Evolutionary conservation across 2,329 filamentous ascomycete genomes (phyloP).

Genomic region (Claviceps africana): DNA sequence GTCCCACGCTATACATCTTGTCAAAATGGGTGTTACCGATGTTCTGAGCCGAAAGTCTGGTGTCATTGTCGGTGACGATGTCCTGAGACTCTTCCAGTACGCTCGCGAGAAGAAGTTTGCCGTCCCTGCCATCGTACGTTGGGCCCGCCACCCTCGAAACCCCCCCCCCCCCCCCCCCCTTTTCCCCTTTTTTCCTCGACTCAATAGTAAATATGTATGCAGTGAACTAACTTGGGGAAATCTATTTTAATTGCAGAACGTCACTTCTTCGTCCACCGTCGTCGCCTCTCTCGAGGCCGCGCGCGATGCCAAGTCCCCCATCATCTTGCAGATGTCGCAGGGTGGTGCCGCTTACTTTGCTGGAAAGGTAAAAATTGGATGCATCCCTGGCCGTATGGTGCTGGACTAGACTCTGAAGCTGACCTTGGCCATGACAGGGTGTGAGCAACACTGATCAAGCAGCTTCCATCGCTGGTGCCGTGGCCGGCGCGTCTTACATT

Average conservation of each 20-base stretch:
- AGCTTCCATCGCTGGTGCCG: slow-evolving; percentile 74
- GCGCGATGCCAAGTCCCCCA: slow-evolving; percentile 76
- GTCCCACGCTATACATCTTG: slow-evolving; percentile 1
- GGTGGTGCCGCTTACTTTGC: slow-evolving; percentile 89
- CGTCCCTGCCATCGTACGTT: slow-evolving; percentile 58
- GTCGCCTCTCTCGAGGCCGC: slow-evolving; percentile 89
- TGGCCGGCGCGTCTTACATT: slow-evolving; percentile 89
- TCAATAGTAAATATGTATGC: slow-evolving; percentile 1
- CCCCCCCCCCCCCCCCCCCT: no score
- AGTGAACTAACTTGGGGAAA: neutral
- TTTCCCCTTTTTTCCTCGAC: no score
- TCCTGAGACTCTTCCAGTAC: slow-evolving; percentile 66
- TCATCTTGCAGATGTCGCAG: slow-evolving; percentile 88
- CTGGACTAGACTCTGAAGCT: neutral
- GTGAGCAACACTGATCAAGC: slow-evolving; percentile 68
- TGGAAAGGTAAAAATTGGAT: slow-evolving; percentile 47
- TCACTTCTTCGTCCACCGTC: slow-evolving; percentile 70
- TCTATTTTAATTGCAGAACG: slow-evolving; percentile 38
- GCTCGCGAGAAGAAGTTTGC: slow-evolving; percentile 78
- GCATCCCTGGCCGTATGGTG: neutral
- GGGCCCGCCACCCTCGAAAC: neutral
- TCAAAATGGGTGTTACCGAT: slow-evolving; percentile 22
- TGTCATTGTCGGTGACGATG: slow-evolving; percentile 41
- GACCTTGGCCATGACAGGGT: slow-evolving; percentile 30
- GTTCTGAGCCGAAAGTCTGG: slow-evolving; percentile 38